A percentile compares a stretch with the other conserved stretches of the same genome.
Evolutionary conservation across 805 yeast species (phyloP).

Genomic region (Debaryomyces tyrocola): DNA sequence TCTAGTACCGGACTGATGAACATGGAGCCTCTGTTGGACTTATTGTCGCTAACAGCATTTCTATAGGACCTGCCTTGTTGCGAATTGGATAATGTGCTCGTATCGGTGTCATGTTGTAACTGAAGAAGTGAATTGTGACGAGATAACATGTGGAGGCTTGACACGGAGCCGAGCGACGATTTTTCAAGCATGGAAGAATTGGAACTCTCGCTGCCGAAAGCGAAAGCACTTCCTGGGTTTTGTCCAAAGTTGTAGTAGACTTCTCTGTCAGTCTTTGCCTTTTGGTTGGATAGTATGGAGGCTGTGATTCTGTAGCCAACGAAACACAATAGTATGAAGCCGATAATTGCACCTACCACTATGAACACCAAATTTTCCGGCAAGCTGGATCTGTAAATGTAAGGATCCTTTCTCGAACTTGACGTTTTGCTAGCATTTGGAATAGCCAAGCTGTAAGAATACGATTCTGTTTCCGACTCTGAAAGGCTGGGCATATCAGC

Average conservation of each 20-base stretch:
- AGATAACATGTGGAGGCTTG: conserved; percentile 12
- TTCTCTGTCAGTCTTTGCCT: conserved; percentile 34
- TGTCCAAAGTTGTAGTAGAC: conserved; percentile 20
- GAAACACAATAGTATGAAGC: conserved; percentile 15
- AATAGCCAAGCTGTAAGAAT: conserved; percentile 9
- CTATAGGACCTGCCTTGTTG: conserved; percentile 31
- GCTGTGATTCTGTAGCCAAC: conserved; percentile 19
- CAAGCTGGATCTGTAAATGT: conserved; percentile 19
- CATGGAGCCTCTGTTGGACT: conserved; percentile 42
- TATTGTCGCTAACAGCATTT: conserved; percentile 17
- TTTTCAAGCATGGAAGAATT: conserved; percentile 25
- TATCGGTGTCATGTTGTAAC: conserved; percentile 5
- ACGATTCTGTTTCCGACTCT: conserved; percentile 1
- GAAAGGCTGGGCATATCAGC: neutral
- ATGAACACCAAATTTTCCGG: conserved; percentile 45
- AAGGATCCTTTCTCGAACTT: conserved; percentile 21
- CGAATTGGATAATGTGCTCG: conserved; percentile 4
- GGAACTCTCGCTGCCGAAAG: conserved; percentile 13
- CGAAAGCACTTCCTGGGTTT: conserved; percentile 4
- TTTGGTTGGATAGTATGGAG: conserved; percentile 20
- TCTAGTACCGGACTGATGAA: conserved; percentile 54
- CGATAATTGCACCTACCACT: conserved; percentile 37
- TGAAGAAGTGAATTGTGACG: conserved; percentile 11
- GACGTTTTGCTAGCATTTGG: conserved; percentile 3
- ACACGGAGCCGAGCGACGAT: conserved; percentile 10